Conservation (phyloP, 1,284 basidiomycete species). For the Veloporphyrellus conicus region DNA sequence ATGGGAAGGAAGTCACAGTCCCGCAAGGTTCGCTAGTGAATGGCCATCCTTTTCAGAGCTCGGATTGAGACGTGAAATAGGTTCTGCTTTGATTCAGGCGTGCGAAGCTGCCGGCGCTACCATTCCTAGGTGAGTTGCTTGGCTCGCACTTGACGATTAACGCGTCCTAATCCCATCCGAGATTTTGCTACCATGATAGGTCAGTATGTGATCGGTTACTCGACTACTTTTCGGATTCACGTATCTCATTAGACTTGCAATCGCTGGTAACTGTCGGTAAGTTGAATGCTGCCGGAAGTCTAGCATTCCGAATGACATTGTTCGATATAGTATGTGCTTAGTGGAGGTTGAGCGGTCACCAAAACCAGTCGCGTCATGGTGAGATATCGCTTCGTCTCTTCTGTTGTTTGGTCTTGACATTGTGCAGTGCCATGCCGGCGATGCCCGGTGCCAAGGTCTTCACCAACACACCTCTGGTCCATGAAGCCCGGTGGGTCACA, state of each 20-base stretch:
- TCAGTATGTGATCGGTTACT: slow-evolving; percentile 28
- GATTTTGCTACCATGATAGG: slow-evolving; percentile 94
- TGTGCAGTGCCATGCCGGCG: slow-evolving; percentile 86
- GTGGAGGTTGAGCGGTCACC: slow-evolving; percentile 96
- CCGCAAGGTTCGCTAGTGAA: slow-evolving; percentile 64
- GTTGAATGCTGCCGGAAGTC: slow-evolving; percentile 26
- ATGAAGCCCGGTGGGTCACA: slow-evolving; percentile 77
- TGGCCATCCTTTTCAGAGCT: slow-evolving; percentile 3
- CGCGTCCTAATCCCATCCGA: slow-evolving; percentile 28
- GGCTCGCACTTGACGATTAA: not conserved
- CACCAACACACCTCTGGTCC: slow-evolving; percentile 92
- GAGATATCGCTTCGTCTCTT: slow-evolving; percentile 36
- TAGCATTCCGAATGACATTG: slow-evolving; percentile 7
- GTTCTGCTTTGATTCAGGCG: slow-evolving; percentile 93
- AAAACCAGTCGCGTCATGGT: slow-evolving; percentile 88
- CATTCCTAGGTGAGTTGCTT: slow-evolving; percentile 61
- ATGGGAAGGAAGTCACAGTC: slow-evolving; percentile 91
- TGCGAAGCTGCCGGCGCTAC: slow-evolving; percentile 82
- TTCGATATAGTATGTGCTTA: slow-evolving; percentile 76
- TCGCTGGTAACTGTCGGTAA: slow-evolving; percentile 93
- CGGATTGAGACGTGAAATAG: slow-evolving; percentile 38
- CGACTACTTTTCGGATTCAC: slow-evolving; percentile 19
- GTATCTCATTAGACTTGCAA: slow-evolving; percentile 61
- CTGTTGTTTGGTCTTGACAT: not conserved
- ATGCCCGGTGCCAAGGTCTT: slow-evolving; percentile 96